These are phyloP conservation scores for Pleurotus ostreatus DNA, from an alignment of 768 basidiomycete genomes.

Conservation along the genomic window DNA sequence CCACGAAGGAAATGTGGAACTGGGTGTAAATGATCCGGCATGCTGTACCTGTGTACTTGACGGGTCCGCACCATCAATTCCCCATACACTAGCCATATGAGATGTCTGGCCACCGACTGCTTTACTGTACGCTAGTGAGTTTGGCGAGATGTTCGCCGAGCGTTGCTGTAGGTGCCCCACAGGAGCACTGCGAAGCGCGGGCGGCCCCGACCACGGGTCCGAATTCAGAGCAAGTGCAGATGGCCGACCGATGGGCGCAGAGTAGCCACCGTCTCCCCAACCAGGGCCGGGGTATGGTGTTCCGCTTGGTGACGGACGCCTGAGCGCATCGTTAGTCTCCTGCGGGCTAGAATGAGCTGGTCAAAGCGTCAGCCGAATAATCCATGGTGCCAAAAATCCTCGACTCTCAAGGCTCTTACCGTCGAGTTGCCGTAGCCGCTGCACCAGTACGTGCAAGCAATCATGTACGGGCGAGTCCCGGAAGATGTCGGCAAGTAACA, in stretches of 20 bases:
- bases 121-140: neutral
- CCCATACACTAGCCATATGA: neutral
- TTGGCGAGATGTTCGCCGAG: neutral
- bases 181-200: conserved; percentile 1
- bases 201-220: neutral
- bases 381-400: neutral
- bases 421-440: neutral
- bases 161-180: neutral
- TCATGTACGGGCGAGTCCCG: conserved; percentile 4
- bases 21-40: neutral
- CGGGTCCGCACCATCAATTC: neutral
- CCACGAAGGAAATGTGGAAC: neutral
- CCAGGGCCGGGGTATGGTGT: neutral
- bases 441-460: conserved; percentile 6
- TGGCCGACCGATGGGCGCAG: neutral
- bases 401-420: neutral
- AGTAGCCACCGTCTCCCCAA: neutral
- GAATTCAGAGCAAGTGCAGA: neutral
- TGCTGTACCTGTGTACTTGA: neutral
- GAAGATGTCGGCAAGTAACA: conserved; percentile 8
- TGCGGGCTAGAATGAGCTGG: conserved; percentile 2
- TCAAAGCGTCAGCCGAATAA: too few species aligned
- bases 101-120: neutral
- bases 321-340: neutral
- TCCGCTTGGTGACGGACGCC: neutral